phyloP scores from a whole-genome alignment of 2,329 filamentous ascomycete genomes.

The Emergomyces orientalis region DNA sequence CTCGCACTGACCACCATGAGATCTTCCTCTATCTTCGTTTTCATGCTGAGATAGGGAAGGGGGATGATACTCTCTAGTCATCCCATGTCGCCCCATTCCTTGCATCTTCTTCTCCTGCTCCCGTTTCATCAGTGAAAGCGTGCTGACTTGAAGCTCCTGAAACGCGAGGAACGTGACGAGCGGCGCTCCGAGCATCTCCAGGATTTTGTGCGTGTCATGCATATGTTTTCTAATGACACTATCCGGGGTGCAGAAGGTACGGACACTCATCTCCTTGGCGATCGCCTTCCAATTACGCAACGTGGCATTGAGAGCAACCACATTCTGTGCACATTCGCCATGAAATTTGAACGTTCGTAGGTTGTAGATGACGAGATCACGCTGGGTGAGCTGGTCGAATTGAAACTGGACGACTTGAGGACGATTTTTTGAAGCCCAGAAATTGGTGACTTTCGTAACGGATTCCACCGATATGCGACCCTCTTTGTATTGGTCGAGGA shows the following conservation, averaged over 20 bases:
- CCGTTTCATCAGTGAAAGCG: conserved; percentile 27
- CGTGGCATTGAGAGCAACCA: conserved; percentile 36
- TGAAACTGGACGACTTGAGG: conserved; percentile 43
- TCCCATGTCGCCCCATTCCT: conserved; percentile 12
- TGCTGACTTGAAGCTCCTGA: conserved; percentile 29
- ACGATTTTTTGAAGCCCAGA: conserved; percentile 40
- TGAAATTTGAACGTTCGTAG: conserved; percentile 39
- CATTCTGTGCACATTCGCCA: conserved; percentile 33
- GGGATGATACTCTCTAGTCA: conserved; percentile 12
- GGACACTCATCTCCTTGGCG: conserved; percentile 39
- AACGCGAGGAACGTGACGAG: conserved; percentile 31
- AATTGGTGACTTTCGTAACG: conserved; percentile 29
- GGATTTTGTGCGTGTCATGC: conserved; percentile 40
- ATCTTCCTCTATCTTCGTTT: conserved; percentile 5
- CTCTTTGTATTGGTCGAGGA: conserved; percentile 34
- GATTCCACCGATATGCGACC: conserved; percentile 33
- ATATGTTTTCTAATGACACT: conserved; percentile 42
- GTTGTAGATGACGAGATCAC: conserved; percentile 40
- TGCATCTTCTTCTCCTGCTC: conserved; percentile 20
- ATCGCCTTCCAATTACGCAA: conserved; percentile 43
- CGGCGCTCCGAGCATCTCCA: conserved; percentile 42
- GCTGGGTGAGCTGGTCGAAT: conserved; percentile 45
- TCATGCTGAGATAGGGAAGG: conserved; percentile 3
- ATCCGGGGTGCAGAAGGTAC: conserved; percentile 44
- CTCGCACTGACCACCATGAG: not conserved